phyloP scores from a whole-genome alignment of 2,329 filamentous ascomycete species.

The Diaporthe sp. region DNA sequence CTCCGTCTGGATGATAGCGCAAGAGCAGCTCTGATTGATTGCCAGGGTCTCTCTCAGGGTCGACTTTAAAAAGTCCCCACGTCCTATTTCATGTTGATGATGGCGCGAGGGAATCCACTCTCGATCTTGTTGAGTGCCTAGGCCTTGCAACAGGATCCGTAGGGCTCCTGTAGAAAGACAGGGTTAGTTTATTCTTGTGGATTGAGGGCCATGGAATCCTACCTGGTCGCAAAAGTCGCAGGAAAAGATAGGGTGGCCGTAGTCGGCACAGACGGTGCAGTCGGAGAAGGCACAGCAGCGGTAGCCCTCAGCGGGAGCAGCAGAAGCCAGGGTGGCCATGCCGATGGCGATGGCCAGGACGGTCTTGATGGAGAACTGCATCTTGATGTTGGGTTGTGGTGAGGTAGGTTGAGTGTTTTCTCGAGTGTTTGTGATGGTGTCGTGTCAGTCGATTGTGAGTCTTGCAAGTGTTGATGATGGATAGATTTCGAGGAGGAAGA shows the following conservation, averaged over 20 bases:
- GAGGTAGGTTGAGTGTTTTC: not conserved
- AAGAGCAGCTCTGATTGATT: not conserved
- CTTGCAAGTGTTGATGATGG: not conserved
- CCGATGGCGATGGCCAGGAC: slow-evolving; percentile 2
- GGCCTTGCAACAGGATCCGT: not conserved
- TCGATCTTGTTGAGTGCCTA: not conserved
- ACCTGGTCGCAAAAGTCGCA: slow-evolving; percentile 17
- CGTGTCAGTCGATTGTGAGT: not conserved
- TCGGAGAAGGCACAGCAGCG: not conserved
- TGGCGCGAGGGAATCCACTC: not conserved
- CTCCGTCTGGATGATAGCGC: not conserved
- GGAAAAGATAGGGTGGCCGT: not conserved
- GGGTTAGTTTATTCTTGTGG: not conserved
- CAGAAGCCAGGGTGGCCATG: not conserved
- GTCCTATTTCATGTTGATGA: not conserved
- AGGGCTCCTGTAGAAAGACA: not conserved
- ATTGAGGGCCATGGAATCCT: not conserved
- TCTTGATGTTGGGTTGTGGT: not conserved
- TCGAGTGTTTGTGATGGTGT: not conserved
- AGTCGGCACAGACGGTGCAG: not conserved
- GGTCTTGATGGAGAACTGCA: slow-evolving; percentile 15
- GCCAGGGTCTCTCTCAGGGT: not conserved
- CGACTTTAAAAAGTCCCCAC: not conserved
- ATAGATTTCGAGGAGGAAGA: too few species aligned
- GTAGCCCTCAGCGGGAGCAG: not conserved